Evolutionary conservation across 1,139 yeast species (phyloP).

Genomic region (Yamadazyma oceani): DNA sequence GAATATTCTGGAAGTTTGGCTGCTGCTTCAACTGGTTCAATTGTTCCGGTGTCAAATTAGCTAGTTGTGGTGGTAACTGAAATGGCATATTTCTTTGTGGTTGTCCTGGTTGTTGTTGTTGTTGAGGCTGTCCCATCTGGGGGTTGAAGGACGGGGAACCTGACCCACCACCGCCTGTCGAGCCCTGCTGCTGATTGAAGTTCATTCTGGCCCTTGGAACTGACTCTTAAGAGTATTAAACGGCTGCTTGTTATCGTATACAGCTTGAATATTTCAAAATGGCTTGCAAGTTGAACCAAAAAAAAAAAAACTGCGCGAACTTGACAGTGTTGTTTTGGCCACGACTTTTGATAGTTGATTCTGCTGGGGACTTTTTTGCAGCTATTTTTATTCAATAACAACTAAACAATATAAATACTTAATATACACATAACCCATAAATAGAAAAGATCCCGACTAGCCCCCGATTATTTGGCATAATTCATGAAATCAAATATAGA

Average conservation of each 20-base stretch:
- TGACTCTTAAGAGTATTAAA: too few species aligned
- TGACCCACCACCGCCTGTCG: conserved; percentile 12
- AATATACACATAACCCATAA: conserved; percentile 1
- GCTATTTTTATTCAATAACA: too few species aligned
- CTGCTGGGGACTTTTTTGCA: neutral
- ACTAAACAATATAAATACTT: too few species aligned
- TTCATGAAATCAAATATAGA: conserved; percentile 66
- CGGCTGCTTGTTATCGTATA: neutral
- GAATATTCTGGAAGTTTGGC: conserved; percentile 45
- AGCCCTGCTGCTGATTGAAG: conserved; percentile 18
- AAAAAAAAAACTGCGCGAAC: neutral
- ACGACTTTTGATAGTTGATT: conserved; percentile 1
- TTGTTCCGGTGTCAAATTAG: conserved; percentile 46
- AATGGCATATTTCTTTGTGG: conserved; percentile 22
- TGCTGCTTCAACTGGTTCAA: conserved; percentile 49
- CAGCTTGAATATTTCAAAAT: neutral
- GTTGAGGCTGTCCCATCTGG: conserved; percentile 7
- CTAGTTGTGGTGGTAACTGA: conserved; percentile 39
- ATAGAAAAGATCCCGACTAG: neutral
- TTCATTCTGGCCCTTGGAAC: conserved; percentile 13
- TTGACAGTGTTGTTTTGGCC: neutral
- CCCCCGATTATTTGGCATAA: neutral
- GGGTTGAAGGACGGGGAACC: conserved; percentile 2
- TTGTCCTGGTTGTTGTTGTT: conserved; percentile 16
- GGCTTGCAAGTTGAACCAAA: conserved; percentile 1